Conservation (phyloP, 2,329 filamentous ascomycete species). For the Colletotrichum somersetense region DNA sequence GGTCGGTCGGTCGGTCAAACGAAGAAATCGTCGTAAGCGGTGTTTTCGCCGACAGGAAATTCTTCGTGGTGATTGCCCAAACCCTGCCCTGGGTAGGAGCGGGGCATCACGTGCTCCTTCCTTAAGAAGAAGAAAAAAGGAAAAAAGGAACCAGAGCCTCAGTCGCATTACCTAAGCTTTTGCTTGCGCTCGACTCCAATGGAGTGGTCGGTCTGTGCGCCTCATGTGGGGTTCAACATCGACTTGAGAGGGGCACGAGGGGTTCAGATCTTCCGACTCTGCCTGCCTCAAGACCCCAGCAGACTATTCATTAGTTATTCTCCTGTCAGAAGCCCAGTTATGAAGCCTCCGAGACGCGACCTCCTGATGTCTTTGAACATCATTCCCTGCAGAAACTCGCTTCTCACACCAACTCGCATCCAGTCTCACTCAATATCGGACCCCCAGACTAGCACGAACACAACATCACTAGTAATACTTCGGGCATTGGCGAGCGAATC, state of each 20-base stretch:
- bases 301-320: neutral
- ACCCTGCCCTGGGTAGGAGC: slow-evolving; percentile 24
- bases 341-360: too few species aligned
- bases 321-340: neutral
- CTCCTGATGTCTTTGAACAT: neutral
- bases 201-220: neutral
- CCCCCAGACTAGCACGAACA: neutral
- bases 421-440: neutral
- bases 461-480: neutral
- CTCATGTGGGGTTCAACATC: neutral
- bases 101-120: neutral
- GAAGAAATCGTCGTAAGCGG: neutral
- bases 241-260: neutral
- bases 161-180: neutral
- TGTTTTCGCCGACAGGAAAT: slow-evolving; percentile 38
- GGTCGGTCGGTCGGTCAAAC: slow-evolving; percentile 35
- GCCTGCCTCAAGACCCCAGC: neutral
- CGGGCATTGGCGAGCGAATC: neutral
- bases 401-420: neutral
- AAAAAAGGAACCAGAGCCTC: too few species aligned
- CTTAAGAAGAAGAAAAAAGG: neutral
- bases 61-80: slow-evolving; percentile 41
- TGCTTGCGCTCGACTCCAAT: neutral
- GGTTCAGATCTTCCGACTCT: neutral
- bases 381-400: too few species aligned